Conservation (phyloP, 2,329 filamentous ascomycete species). For the Biscogniauxia mediterranea region DNA sequence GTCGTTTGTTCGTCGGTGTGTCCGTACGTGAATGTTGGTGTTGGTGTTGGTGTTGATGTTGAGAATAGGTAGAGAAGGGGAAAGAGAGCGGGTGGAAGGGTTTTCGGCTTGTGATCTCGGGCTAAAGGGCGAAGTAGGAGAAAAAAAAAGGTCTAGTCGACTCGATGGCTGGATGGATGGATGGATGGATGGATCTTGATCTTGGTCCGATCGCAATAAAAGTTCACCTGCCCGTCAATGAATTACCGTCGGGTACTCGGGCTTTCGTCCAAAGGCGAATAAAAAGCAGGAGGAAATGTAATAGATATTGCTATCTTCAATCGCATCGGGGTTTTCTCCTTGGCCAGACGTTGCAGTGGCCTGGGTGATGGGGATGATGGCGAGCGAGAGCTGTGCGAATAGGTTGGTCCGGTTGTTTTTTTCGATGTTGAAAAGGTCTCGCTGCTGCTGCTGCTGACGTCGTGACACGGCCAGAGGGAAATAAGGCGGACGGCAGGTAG, state of each 20-base stretch:
- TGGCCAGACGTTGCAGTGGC: background rate
- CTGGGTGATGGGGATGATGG: background rate
- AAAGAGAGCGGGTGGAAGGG: background rate
- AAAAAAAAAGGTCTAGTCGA: background rate
- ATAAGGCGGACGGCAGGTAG: background rate
- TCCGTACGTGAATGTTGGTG: too few relatives aligned
- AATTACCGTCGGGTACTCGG: background rate
- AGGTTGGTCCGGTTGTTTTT: background rate
- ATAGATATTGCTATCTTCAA: background rate
- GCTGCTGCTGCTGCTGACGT: background rate
- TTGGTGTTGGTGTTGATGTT: too few relatives aligned
- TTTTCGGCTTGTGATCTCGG: constrained; percentile 11
- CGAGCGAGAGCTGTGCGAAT: background rate
- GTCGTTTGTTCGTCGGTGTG: too few relatives aligned
- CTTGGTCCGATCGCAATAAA: background rate
- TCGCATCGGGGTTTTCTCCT: background rate
- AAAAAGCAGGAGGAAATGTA: background rate
- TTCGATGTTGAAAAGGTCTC: background rate
- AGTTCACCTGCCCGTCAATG: background rate
- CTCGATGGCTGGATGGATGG: background rate
- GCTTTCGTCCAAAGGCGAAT: background rate
- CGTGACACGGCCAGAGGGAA: background rate
- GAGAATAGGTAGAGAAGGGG: too few relatives aligned
- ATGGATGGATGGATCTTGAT: background rate
- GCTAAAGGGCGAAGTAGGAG: background rate